Conservation (phyloP, 768 basidiomycete genomes). For the Sporobolomyces roseus region DNA sequence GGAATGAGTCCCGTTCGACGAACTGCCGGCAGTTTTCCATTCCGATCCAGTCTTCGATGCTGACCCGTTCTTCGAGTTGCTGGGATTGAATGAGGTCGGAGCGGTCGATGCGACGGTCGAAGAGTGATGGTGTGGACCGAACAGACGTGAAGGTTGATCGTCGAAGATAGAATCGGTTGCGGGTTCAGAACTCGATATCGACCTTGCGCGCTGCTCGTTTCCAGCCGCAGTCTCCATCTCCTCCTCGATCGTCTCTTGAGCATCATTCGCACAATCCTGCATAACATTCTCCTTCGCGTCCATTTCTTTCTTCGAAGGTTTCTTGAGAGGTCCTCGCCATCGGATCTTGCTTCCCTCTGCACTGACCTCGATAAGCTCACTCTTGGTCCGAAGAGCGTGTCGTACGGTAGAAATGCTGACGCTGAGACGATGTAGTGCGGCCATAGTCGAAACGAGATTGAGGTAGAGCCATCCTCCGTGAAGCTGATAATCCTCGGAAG, state of each 20-base stretch:
- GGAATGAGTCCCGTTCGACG: conserved; percentile 12
- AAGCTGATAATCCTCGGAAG: conserved; percentile 3
- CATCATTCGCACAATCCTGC: conserved; percentile 3
- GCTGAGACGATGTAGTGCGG: conserved; percentile 28
- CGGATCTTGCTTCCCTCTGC: conserved; percentile 28
- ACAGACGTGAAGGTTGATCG: not conserved
- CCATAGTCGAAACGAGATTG: conserved; percentile 32
- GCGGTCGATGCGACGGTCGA: conserved; percentile 23
- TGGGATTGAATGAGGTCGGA: conserved; percentile 22
- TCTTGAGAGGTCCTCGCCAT: conserved; percentile 26
- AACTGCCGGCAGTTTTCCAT: conserved; percentile 13
- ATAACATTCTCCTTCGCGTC: not conserved
- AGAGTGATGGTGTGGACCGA: not conserved
- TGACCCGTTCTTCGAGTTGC: not conserved
- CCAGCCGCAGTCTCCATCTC: not conserved
- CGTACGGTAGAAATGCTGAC: conserved; percentile 18
- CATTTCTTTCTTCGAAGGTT: not conserved
- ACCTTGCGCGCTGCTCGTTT: not conserved
- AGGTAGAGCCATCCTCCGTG: conserved; percentile 29
- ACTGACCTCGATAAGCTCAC: conserved; percentile 26
- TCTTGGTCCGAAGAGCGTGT: conserved; percentile 23
- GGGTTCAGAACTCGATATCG: not conserved
- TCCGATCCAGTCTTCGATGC: conserved; percentile 6
- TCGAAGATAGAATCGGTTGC: conserved; percentile 13
- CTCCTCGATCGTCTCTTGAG: conserved; percentile 11